Conservation (phyloP, 306 rosid species). For the Acacia crassicarpa region DNA sequence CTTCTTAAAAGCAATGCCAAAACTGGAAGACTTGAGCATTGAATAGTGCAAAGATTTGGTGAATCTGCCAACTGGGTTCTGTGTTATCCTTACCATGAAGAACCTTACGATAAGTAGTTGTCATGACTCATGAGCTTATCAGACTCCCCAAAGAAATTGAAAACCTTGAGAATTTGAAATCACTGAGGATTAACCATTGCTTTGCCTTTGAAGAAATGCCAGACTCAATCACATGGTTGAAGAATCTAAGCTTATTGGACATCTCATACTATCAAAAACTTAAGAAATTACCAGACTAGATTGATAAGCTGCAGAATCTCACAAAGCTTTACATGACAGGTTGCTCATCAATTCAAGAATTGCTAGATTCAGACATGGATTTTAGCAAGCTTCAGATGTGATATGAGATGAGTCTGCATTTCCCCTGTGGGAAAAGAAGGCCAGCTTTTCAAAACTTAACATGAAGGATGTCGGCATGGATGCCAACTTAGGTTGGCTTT, state of each 20-base stretch:
- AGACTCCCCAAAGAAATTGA: not conserved
- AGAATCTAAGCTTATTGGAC: not conserved
- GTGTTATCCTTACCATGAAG: not conserved
- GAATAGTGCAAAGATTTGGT: not conserved
- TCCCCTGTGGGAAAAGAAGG: not conserved
- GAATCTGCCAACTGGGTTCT: not conserved
- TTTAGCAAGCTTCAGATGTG: not conserved
- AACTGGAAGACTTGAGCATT: not conserved
- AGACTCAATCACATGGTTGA: not conserved
- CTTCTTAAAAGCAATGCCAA: not conserved
- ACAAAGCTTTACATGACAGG: not conserved
- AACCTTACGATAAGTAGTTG: not conserved
- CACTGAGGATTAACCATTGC: not conserved
- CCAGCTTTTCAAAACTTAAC: not conserved
- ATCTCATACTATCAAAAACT: not conserved
- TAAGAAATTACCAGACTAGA: not conserved
- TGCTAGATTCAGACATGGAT: not conserved
- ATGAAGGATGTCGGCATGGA: not conserved
- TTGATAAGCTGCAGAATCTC: no score
- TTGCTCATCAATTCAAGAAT: not conserved
- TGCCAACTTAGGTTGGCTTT: not conserved
- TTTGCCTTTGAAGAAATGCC: not conserved
- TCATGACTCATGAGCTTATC: not conserved
- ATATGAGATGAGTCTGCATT: not conserved
- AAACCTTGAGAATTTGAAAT: not conserved